Conservation (phyloP, 345 rosid species). For the Moringa oleifera region DNA sequence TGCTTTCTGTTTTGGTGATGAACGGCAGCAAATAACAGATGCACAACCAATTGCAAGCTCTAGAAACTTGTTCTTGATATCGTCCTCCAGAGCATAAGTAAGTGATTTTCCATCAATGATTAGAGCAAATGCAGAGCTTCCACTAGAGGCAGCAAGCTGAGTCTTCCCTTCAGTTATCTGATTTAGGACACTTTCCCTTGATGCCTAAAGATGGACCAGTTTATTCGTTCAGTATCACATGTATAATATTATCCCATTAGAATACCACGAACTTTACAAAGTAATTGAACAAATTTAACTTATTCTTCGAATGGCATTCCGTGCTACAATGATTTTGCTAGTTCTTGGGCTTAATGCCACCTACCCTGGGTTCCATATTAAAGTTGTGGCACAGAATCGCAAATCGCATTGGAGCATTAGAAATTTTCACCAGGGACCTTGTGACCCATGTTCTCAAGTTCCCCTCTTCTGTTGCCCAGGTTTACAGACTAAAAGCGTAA, state of each 20-base stretch:
- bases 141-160: constrained; percentile 43
- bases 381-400: not conserved
- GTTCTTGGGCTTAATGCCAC: too few relatives aligned
- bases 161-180: constrained; percentile 63
- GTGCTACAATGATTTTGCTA: too few relatives aligned
- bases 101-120: constrained; percentile 97
- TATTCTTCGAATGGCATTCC: too few relatives aligned
- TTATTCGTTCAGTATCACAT: not conserved
- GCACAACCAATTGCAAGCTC: constrained; percentile 82
- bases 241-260: too few relatives aligned
- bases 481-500: not conserved
- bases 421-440: too few relatives aligned
- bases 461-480: not conserved
- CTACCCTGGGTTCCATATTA: too few relatives aligned
- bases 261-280: too few relatives aligned
- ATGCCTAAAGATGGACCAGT: constrained; percentile 43
- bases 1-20: constrained; percentile 97
- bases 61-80: constrained; percentile 53
- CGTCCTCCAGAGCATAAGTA: constrained; percentile 79
- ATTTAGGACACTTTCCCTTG: constrained; percentile 51
- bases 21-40: constrained; percentile 94
- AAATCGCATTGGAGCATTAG: not conserved
- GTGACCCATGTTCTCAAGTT: too few relatives aligned
- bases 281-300: too few relatives aligned
- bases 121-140: constrained; percentile 62